phyloP scores from a whole-genome alignment of 1,139 yeast genomes.

The Candida buenavistaensis region DNA sequence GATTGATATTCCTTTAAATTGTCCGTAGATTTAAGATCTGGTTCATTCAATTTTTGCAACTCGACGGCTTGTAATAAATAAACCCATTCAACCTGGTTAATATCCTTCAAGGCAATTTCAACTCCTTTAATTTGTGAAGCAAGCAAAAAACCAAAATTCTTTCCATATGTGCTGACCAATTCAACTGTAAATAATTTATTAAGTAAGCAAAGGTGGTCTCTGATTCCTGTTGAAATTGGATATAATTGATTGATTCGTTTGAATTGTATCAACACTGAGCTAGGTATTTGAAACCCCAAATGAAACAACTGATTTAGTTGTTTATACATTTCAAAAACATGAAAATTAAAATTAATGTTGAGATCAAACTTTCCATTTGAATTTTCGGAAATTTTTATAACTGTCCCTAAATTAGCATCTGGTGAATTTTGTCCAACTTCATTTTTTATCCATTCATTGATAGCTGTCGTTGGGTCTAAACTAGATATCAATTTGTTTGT shows the following conservation, averaged over 20 bases:
- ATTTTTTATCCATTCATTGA: conserved; percentile 48
- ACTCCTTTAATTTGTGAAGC: conserved; percentile 36
- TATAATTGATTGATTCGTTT: conserved; percentile 47
- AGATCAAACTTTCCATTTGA: conserved; percentile 18
- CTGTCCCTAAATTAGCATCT: conserved; percentile 14
- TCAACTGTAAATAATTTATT: conserved; percentile 27
- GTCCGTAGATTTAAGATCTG: conserved; percentile 16
- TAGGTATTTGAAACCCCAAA: conserved; percentile 62
- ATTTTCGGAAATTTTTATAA: conserved; percentile 13
- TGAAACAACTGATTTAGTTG: conserved; percentile 55
- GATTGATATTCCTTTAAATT: conserved; percentile 40
- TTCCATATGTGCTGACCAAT: conserved; percentile 25
- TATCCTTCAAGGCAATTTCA: conserved; percentile 20
- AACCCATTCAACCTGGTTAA: conserved; percentile 54
- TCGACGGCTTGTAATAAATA: conserved; percentile 54
- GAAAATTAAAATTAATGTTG: conserved; percentile 52
- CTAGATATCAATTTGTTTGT: conserved; percentile 44
- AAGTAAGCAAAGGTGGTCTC: conserved; percentile 39
- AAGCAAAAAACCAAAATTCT: conserved; percentile 45
- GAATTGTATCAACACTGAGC: conserved; percentile 31
- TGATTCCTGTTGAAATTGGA: conserved; percentile 58
- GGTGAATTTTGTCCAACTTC: conserved; percentile 6
- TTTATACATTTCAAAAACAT: conserved; percentile 44
- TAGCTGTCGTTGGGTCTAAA: conserved; percentile 43
- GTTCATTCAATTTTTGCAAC: conserved; percentile 19